These are phyloP conservation scores for Teratosphaeria viscida DNA, from an alignment of 2,329 filamentous ascomycete genomes.

Conservation along the genomic window DNA sequence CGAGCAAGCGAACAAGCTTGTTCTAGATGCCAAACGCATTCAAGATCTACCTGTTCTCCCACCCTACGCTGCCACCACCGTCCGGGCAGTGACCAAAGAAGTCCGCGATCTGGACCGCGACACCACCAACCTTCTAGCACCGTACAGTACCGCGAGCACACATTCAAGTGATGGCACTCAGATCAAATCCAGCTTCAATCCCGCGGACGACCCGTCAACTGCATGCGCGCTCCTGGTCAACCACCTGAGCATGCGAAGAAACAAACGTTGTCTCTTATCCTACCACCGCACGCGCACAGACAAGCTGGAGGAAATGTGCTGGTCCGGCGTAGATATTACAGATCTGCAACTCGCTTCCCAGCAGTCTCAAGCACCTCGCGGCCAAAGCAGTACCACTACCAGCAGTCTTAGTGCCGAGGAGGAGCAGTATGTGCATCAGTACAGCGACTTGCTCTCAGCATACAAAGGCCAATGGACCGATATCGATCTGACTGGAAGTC, in stretches of 20 bases:
- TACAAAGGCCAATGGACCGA: slow-evolving; percentile 99
- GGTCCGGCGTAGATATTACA: slow-evolving; percentile 75
- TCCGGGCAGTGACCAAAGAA: slow-evolving; percentile 79
- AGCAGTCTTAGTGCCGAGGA: slow-evolving; percentile 72
- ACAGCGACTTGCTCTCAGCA: slow-evolving; percentile 82
- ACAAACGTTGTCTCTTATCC: slow-evolving; percentile 88
- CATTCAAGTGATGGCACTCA: slow-evolving; percentile 20
- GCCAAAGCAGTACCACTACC: slow-evolving; percentile 5
- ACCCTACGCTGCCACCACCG: slow-evolving; percentile 83
- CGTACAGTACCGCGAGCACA: slow-evolving; percentile 50
- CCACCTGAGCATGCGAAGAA: slow-evolving; percentile 87
- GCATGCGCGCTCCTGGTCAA: slow-evolving; percentile 86
- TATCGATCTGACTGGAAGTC: slow-evolving; percentile 83
- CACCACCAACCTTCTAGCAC: slow-evolving; percentile 65
- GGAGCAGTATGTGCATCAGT: slow-evolving; percentile 89
- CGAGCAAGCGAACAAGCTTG: slow-evolving; percentile 80
- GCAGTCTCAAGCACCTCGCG: slow-evolving; percentile 39
- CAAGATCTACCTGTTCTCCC: slow-evolving; percentile 78
- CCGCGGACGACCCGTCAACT: slow-evolving; percentile 67
- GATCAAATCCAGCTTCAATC: slow-evolving; percentile 68
- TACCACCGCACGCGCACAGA: slow-evolving; percentile 87
- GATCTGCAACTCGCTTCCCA: slow-evolving; percentile 42
- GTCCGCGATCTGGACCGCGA: slow-evolving; percentile 88
- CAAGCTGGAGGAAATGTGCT: slow-evolving; percentile 87
- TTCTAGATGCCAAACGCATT: slow-evolving; percentile 90